Base-by-base conservation (phyloP, 176 grass and related monocot species). In the Carex myosuroides region DNA sequence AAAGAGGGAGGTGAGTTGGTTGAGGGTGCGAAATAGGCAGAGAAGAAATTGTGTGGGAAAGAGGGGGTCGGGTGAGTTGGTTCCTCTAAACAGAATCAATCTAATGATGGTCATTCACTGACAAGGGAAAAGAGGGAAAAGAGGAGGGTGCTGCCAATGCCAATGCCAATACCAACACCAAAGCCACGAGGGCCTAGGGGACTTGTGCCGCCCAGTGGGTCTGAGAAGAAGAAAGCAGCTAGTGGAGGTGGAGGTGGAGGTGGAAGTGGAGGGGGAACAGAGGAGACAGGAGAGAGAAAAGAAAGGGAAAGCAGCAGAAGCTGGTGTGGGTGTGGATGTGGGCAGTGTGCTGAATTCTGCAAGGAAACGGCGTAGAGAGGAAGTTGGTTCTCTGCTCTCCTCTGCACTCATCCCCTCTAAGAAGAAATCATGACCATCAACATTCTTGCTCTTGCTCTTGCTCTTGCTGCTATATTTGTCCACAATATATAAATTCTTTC, bases 361-460 rank as follows among this genome's bases (percentile, higher is more conserved):
- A 69, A 93, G 95, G 74, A 98, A 98, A 87, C 86, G 91, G 32
- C 80, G 82, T 74, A 87, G 95, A 39, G 95, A 93, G 80, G 92
- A 89, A 37, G 62, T 98, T 5, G 88, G 94, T 24, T 91, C 86
- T 17, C 66, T 98, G 60, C 88, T 98, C 87, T 83, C 92, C 21
- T 91, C 92, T 68, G 86, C 89, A 79, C 82, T 98, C 84, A 91
- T 98, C 84, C 86, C 92, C 26, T 89, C 90, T 63, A 94, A 85
- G 63, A 94, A 94, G 69, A 81, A 58, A 60, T 37, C 35, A 37
- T 37, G 4, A 37, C 30, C 68, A 71, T 71, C 35, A 39, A 71
- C 37, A 42, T 69, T 39, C 68, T 71, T 26, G 8, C 44, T 54
- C 13, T 30, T 76, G 46, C 72, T 39, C 68, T 71, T 26, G 8